These are phyloP conservation scores for Chaetomidium leptoderma DNA, from an alignment of 495 filamentous ascomycete species.

Conservation along the genomic window DNA sequence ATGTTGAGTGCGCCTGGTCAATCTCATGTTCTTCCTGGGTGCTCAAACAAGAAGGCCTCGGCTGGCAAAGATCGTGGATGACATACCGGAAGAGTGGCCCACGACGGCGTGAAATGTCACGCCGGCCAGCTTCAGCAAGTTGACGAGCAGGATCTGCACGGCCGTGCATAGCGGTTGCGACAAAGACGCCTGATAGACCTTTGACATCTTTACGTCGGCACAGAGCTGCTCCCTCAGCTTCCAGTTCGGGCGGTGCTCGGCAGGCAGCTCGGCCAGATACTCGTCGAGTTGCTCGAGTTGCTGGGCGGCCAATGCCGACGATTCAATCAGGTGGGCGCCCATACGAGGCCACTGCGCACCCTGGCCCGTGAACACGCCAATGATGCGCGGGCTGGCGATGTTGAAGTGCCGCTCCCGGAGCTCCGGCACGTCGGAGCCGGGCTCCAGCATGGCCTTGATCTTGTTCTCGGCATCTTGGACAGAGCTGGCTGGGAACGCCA, in stretches of 20 bases:
- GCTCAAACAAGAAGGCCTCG: too few species aligned
- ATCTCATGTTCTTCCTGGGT: too few species aligned
- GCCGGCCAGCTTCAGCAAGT: conserved; percentile 41
- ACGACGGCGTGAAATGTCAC: conserved; percentile 45
- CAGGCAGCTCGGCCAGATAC: not conserved
- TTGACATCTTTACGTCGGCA: not conserved
- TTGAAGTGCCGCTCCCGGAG: not conserved
- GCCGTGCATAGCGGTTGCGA: conserved; percentile 48
- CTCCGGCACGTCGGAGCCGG: not conserved
- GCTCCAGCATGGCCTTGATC: not conserved
- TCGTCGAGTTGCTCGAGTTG: not conserved
- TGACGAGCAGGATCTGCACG: conserved; percentile 46
- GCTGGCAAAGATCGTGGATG: too few species aligned
- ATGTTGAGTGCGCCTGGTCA: too few species aligned
- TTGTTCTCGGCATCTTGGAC: not conserved
- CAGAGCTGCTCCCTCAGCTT: not conserved
- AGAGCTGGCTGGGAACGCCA: not conserved
- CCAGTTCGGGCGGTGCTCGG: not conserved
- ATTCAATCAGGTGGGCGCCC: conserved; percentile 32
- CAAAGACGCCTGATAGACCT: not conserved
- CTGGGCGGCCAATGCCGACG: not conserved
- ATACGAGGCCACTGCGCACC: conserved; percentile 41
- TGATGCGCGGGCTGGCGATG: conserved; percentile 20
- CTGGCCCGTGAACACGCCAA: conserved; percentile 28
- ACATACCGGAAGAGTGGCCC: conserved; percentile 52